These are phyloP conservation scores for Xylaria sp. DNA, from an alignment of 2,329 filamentous ascomycete genomes.

Conservation along the genomic window DNA sequence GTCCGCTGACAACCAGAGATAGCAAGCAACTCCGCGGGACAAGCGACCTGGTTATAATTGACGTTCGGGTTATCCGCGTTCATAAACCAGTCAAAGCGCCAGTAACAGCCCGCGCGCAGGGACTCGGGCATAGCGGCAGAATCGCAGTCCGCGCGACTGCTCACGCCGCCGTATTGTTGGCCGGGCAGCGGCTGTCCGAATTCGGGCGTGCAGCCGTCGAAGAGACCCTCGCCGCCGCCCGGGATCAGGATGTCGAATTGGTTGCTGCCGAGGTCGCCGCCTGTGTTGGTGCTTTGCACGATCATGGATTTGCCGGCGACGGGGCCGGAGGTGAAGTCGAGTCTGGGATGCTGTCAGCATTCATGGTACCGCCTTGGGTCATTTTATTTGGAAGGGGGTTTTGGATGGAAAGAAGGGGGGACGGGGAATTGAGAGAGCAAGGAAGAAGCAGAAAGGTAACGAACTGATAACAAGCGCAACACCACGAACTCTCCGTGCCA, in stretches of 20 bases:
- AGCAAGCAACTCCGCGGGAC: slow-evolving; percentile 41
- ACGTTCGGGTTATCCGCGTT: slow-evolving; percentile 44
- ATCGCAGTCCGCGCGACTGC: slow-evolving; percentile 38
- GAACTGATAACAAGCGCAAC: slow-evolving; percentile 51
- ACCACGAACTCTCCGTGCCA: slow-evolving; percentile 44
- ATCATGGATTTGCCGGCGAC: slow-evolving; percentile 51
- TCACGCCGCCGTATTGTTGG: slow-evolving; percentile 43
- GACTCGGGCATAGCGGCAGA: slow-evolving; percentile 35
- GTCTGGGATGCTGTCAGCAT: slow-evolving; percentile 15
- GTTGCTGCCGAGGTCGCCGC: slow-evolving; percentile 44
- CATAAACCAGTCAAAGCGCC: slow-evolving; percentile 50
- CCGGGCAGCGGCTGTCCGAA: slow-evolving; percentile 38
- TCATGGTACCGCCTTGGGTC: no score
- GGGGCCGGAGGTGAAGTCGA: slow-evolving; percentile 36
- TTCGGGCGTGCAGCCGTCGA: slow-evolving; percentile 40
- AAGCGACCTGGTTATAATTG: slow-evolving; percentile 42
- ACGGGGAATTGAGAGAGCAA: no score
- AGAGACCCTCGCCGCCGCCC: slow-evolving; percentile 46
- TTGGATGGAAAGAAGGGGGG: no score
- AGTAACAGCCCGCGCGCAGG: slow-evolving; percentile 44
- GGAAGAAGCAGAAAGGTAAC: no score
- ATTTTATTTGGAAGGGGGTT: no score
- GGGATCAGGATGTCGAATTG: slow-evolving; percentile 48
- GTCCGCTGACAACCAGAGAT: slow-evolving; percentile 36
- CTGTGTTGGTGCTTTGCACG: slow-evolving; percentile 54